These are phyloP conservation scores for Globisporangium irregulare DNA, from an alignment of 352 stramenopile species.

Conservation along the genomic window DNA sequence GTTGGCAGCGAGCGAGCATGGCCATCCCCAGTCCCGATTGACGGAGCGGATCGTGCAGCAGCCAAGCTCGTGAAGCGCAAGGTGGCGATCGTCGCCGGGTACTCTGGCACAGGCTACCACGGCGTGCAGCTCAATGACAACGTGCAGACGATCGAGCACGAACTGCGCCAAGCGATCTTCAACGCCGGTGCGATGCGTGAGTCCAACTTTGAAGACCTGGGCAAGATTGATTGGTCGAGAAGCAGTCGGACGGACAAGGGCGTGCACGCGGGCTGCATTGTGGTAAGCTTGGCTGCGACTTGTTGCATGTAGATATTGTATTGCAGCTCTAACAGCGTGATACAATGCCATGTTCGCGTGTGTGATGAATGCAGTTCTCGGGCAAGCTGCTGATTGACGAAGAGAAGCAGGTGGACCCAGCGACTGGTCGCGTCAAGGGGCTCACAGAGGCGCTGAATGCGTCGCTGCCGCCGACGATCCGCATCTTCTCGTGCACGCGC, in stretches of 20 bases:
- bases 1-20: not conserved
- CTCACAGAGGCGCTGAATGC: conserved; percentile 75
- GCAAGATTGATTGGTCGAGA: conserved; percentile 88
- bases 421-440: conserved; percentile 51
- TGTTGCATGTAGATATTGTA: not conserved
- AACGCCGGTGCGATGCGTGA: conserved; percentile 79
- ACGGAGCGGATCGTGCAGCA: not conserved
- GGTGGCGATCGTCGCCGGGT: conserved; percentile 82
- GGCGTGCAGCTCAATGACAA: conserved; percentile 77
- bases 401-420: conserved; percentile 53
- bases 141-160: conserved; percentile 83
- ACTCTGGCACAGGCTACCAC: conserved; percentile 78
- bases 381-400: conserved; percentile 86
- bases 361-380: conserved; percentile 53
- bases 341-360: not conserved
- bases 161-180: conserved; percentile 77
- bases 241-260: conserved; percentile 92
- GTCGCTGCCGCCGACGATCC: conserved; percentile 72
- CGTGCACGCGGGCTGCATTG: conserved; percentile 88
- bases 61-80: conserved; percentile 74
- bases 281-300: conserved; percentile 33
- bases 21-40: not conserved
- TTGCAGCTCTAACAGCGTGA: not conserved
- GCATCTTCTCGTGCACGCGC: conserved; percentile 84
- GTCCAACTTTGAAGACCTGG: conserved; percentile 85